These are phyloP conservation scores for Candida albicans DNA, from an alignment of 1,139 yeast species.

Conservation along the genomic window DNA sequence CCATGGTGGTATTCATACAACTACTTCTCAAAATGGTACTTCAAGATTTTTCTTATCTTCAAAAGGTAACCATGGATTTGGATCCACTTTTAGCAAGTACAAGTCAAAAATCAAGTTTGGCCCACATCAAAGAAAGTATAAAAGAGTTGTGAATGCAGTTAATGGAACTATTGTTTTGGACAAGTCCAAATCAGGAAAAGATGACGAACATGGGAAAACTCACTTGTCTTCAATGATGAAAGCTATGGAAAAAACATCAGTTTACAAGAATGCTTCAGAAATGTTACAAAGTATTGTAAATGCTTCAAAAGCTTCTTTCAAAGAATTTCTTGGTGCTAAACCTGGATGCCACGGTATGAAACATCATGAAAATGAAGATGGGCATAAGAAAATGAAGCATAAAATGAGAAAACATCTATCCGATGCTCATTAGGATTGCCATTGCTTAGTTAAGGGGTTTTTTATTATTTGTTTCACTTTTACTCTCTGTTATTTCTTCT, in stretches of 20 bases:
- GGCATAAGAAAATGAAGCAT: too few relatives aligned
- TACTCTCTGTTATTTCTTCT: too few relatives aligned
- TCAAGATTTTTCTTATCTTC: constrained; percentile 47
- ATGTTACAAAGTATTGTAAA: not conserved
- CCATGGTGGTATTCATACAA: constrained; percentile 18
- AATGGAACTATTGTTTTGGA: constrained; percentile 39
- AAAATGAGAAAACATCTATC: too few relatives aligned
- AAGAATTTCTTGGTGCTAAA: not conserved
- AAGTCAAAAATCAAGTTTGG: constrained; percentile 25
- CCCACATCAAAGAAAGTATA: constrained; percentile 26
- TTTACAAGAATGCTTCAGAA: not conserved
- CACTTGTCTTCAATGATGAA: not conserved
- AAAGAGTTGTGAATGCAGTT: constrained; percentile 42
- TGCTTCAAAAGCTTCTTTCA: not conserved
- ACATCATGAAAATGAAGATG: too few relatives aligned
- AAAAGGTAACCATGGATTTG: constrained; percentile 53
- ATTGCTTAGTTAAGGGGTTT: too few relatives aligned
- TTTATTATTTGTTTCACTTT: too few relatives aligned
- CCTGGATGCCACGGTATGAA: not conserved
- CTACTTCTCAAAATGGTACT: constrained; percentile 43
- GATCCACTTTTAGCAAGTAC: constrained; percentile 40
- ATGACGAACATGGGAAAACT: not conserved
- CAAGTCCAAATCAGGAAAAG: constrained; percentile 3
- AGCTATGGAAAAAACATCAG: not conserved
- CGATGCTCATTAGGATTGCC: too few relatives aligned